Conservation (phyloP, 306 rosid genomes). For the Gastrolobium bilobum region DNA sequence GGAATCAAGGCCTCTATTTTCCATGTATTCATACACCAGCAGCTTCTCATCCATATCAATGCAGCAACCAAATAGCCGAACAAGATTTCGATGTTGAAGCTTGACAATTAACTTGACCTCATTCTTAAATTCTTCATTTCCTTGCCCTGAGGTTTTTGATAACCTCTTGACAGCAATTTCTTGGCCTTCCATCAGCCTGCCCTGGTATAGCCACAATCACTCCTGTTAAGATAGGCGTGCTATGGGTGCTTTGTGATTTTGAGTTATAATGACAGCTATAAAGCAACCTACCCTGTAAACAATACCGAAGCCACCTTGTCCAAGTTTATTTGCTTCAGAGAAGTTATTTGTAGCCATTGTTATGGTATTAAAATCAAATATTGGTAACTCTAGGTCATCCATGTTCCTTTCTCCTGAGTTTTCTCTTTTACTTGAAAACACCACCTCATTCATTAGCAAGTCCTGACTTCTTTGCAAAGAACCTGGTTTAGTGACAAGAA, state of each 20-base stretch:
- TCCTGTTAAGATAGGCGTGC: slow-evolving; percentile 41
- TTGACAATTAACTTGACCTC: slow-evolving; percentile 72
- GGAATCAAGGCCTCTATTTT: slow-evolving; percentile 73
- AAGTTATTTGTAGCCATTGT: slow-evolving; percentile 59
- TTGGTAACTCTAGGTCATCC: slow-evolving; percentile 66
- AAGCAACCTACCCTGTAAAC: slow-evolving; percentile 60
- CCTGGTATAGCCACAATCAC: slow-evolving; percentile 57
- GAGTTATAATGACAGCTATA: slow-evolving; percentile 22
- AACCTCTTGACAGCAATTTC: slow-evolving; percentile 84
- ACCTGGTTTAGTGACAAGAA: slow-evolving; percentile 55
- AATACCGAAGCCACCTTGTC: slow-evolving; percentile 71
- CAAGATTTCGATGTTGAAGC: slow-evolving; percentile 86
- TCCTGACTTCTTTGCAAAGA: slow-evolving; percentile 65
- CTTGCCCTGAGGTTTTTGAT: slow-evolving; percentile 71
- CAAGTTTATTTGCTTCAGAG: slow-evolving; percentile 59
- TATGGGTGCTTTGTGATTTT: neutral
- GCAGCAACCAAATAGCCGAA: slow-evolving; percentile 73
- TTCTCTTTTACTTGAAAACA: slow-evolving; percentile 56
- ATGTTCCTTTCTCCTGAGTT: slow-evolving; percentile 54
- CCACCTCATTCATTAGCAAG: slow-evolving; percentile 55
- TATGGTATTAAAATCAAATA: slow-evolving; percentile 60
- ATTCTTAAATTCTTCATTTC: slow-evolving; percentile 75
- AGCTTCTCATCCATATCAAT: slow-evolving; percentile 68
- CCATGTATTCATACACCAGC: slow-evolving; percentile 80
- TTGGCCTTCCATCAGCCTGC: slow-evolving; percentile 64